phyloP scores from a whole-genome alignment of 2,329 filamentous ascomycete genomes.

The Gaeumannomyces sp. region DNA sequence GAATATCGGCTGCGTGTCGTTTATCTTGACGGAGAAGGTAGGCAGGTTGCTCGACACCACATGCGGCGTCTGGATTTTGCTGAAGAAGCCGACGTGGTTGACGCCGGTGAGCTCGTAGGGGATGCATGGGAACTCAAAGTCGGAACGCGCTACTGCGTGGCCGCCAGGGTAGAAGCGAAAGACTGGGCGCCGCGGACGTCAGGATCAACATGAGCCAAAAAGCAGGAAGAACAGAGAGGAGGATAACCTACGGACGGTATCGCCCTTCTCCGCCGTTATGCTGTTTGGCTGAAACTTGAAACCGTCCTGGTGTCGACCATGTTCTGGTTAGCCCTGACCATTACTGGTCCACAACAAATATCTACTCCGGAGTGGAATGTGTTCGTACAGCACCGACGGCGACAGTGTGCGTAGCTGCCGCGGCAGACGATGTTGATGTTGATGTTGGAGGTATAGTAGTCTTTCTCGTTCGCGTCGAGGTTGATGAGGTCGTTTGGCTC shows the following conservation, averaged over 20 bases:
- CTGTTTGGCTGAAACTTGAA: slow-evolving; percentile 30
- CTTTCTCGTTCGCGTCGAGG: neutral
- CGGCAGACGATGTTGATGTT: slow-evolving; percentile 11
- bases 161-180: slow-evolving; percentile 58
- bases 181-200: slow-evolving; percentile 23
- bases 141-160: slow-evolving; percentile 58
- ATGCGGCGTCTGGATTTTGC: slow-evolving; percentile 40
- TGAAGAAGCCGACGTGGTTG: slow-evolving; percentile 47
- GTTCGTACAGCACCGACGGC: slow-evolving; percentile 23
- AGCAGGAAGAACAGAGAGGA: neutral
- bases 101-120: slow-evolving; percentile 49
- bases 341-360: neutral
- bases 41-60: slow-evolving; percentile 39
- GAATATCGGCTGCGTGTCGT: slow-evolving; percentile 58
- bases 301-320: slow-evolving; percentile 19
- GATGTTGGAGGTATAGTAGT: slow-evolving; percentile 13
- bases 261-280: slow-evolving; percentile 35
- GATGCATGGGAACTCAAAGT: slow-evolving; percentile 54
- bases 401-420: slow-evolving; percentile 20
- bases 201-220: slow-evolving; percentile 4
- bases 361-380: too few species aligned
- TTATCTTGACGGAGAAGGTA: slow-evolving; percentile 40
- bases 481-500: neutral
- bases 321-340: neutral
- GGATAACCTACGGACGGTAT: slow-evolving; percentile 36